A percentile compares a stretch with the other conserved stretches of the same genome.
Evolutionary conservation across 306 rosid genomes (phyloP).

Genomic region (Gleditsia sinensis): DNA sequence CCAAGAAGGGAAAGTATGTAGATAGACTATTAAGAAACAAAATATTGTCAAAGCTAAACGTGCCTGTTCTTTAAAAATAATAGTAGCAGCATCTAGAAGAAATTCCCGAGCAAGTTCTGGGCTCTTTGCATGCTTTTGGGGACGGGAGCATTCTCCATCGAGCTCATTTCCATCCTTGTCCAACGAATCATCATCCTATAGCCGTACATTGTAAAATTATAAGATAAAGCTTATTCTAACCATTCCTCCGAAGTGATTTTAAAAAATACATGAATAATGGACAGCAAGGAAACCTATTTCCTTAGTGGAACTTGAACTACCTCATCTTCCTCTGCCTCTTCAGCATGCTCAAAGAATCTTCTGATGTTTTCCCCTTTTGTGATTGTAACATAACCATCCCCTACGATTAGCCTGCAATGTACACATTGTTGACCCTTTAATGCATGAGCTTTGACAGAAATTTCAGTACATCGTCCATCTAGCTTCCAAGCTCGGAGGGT

Average conservation of each 20-base stretch:
- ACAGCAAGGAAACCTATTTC: conserved; percentile 37
- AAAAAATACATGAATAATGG: conserved; percentile 15
- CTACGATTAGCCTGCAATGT: conserved; percentile 88
- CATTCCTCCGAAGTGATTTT: conserved; percentile 11
- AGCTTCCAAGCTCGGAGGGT: conserved; percentile 94
- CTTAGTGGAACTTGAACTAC: conserved; percentile 48
- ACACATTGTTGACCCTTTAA: conserved; percentile 93
- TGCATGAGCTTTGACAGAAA: conserved; percentile 94
- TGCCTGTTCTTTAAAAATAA: conserved; percentile 84
- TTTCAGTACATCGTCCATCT: conserved; percentile 91
- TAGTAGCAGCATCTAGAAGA: conserved; percentile 79
- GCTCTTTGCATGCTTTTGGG: conserved; percentile 87
- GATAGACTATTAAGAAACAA: not conserved
- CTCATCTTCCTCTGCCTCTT: conserved; percentile 99
- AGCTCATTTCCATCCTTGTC: conserved; percentile 79
- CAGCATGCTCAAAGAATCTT: conserved; percentile 97
- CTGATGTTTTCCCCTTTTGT: conserved; percentile 90
- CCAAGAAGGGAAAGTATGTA: not conserved
- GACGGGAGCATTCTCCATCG: conserved; percentile 91
- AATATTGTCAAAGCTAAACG: conserved; percentile 31
- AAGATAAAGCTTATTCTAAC: conserved; percentile 20
- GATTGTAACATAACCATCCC: conserved; percentile 89
- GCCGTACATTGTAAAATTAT: conserved; percentile 22
- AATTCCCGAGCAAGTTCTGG: conserved; percentile 88
- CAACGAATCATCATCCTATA: conserved; percentile 77